These are phyloP conservation scores for Ogataea ramenticola DNA, from an alignment of 805 yeast genomes.

Conservation along the genomic window DNA sequence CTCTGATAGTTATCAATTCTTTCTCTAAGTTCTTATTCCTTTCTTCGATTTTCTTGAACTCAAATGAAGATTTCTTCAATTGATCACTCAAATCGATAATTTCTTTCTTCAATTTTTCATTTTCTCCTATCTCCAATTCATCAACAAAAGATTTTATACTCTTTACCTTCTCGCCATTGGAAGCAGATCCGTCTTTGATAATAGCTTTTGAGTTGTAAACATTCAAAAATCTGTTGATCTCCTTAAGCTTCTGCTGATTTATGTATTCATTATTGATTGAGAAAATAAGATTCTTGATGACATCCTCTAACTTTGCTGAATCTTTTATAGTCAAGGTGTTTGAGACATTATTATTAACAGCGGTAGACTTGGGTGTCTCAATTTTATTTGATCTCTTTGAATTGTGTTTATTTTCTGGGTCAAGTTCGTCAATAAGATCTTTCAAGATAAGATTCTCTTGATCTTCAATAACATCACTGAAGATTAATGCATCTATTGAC, in stretches of 20 bases:
- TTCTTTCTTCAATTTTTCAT: background rate
- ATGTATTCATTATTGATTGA: slow-evolving; percentile 52
- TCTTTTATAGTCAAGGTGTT: slow-evolving; percentile 53
- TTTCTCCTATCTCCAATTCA: background rate
- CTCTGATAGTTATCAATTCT: slow-evolving; percentile 13
- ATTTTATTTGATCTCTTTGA: slow-evolving; percentile 5
- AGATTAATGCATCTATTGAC: slow-evolving; percentile 28
- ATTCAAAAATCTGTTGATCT: slow-evolving; percentile 47
- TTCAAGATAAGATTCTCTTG: slow-evolving; percentile 22
- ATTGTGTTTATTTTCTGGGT: slow-evolving; percentile 6
- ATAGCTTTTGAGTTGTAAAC: slow-evolving; percentile 30
- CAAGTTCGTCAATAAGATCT: slow-evolving; percentile 17
- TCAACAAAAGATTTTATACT: too few species aligned
- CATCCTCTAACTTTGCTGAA: slow-evolving; percentile 45
- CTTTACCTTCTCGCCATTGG: background rate
- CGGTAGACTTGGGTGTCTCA: background rate
- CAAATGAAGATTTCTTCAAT: slow-evolving; percentile 2
- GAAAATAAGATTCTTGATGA: slow-evolving; percentile 46
- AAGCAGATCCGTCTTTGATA: too few species aligned
- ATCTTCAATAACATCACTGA: slow-evolving; percentile 28
- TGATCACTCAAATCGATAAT: background rate
- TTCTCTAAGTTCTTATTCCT: slow-evolving; percentile 11
- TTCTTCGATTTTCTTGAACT: slow-evolving; percentile 13
- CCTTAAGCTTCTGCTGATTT: slow-evolving; percentile 47
- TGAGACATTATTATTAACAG: background rate